Conservation (phyloP, 2,329 filamentous ascomycete genomes). For the Fusarium drepaniforme region DNA sequence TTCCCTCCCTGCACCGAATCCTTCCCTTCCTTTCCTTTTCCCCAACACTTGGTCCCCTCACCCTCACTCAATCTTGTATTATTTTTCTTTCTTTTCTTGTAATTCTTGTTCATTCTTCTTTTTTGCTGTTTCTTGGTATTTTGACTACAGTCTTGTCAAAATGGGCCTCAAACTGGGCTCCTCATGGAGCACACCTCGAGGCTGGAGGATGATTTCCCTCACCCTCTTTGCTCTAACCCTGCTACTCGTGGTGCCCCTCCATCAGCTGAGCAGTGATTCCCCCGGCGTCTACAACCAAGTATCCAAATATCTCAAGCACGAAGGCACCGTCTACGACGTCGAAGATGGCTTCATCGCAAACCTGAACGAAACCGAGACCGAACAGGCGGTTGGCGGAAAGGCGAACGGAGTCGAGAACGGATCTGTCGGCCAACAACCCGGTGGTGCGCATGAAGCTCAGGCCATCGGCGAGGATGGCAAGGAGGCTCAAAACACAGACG, state of each 20-base stretch:
- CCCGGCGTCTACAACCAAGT: slow-evolving; percentile 48
- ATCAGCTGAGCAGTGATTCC: slow-evolving; percentile 45
- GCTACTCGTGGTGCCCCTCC: slow-evolving; percentile 48
- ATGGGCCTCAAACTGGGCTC: slow-evolving; percentile 43
- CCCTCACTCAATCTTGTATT: slow-evolving; percentile 10
- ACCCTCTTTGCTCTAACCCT: slow-evolving; percentile 44
- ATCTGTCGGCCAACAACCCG: slow-evolving; percentile 15
- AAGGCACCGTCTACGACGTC: slow-evolving; percentile 52
- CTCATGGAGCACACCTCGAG: slow-evolving; percentile 44
- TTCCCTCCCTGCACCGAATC: slow-evolving; percentile 2
- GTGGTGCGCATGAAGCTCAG: slow-evolving; percentile 16
- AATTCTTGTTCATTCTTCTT: slow-evolving; percentile 9
- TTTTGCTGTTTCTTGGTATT: slow-evolving; percentile 15
- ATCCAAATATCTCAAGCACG: slow-evolving; percentile 46
- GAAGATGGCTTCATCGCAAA: slow-evolving; percentile 39
- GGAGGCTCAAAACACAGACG: background rate
- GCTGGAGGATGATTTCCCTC: slow-evolving; percentile 45
- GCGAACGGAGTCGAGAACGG: slow-evolving; percentile 14
- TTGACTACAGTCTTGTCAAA: slow-evolving; percentile 8
- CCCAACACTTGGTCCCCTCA: slow-evolving; percentile 2
- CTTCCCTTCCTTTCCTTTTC: background rate
- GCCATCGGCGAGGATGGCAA: slow-evolving; percentile 24
- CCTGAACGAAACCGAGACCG: slow-evolving; percentile 49
- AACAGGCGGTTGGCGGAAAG: slow-evolving; percentile 11
- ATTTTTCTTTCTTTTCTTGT: background rate